Evolutionary conservation across 176 grass and related monocot species (phyloP).

Genomic region (Ananas comosus): DNA sequence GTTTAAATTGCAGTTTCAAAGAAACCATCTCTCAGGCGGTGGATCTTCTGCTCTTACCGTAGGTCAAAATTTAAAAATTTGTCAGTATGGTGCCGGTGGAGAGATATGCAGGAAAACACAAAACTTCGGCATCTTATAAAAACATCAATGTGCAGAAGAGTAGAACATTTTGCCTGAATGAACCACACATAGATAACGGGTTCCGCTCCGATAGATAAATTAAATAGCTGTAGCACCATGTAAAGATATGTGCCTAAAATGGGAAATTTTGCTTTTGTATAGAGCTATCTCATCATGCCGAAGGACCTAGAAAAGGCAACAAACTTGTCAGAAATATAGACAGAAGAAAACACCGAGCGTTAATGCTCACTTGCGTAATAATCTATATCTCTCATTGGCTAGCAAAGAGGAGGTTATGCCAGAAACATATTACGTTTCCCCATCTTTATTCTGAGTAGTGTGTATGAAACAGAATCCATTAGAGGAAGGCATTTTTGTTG

Average conservation of each 20-base stretch:
- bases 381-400: too few relatives aligned
- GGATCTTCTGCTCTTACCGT: constrained; percentile 5
- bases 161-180: not conserved
- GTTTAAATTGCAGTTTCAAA: not conserved
- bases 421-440: too few relatives aligned
- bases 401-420: too few relatives aligned
- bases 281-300: constrained; percentile 3
- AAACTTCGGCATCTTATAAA: constrained; percentile 6
- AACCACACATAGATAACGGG: not conserved
- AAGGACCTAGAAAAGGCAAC: not conserved
- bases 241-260: constrained; percentile 1
- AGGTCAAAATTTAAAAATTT: not conserved
- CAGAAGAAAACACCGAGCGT: not conserved
- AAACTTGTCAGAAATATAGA: not conserved
- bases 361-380: too few relatives aligned
- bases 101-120: not conserved
- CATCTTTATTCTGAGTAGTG: too few relatives aligned
- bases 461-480: too few relatives aligned
- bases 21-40: not conserved
- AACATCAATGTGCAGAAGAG: not conserved
- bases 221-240: constrained; percentile 6
- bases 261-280: not conserved
- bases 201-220: not conserved
- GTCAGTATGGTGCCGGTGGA: not conserved
- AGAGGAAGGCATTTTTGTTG: too few relatives aligned